Conservation (phyloP, 2,329 filamentous ascomycete genomes). For the Cercospora sesami region DNA sequence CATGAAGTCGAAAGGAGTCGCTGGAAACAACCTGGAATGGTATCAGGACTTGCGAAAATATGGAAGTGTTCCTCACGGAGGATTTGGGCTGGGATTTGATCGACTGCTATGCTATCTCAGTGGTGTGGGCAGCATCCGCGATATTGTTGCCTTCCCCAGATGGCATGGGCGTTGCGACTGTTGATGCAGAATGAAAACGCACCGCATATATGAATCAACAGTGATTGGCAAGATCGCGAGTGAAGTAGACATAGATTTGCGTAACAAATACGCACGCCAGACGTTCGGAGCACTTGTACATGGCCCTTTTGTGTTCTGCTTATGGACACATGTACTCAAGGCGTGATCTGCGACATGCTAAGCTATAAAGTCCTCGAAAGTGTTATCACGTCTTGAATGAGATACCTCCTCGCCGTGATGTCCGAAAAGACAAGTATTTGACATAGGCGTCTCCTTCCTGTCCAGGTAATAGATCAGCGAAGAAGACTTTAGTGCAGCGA, state of each 20-base stretch:
- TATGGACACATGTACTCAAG: background rate
- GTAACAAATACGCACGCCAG: background rate
- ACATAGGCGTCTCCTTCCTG: background rate
- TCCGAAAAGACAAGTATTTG: background rate
- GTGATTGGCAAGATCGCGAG: background rate
- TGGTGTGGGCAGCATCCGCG: slow-evolving; percentile 77
- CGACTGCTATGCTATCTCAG: slow-evolving; percentile 79
- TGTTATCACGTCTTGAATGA: background rate
- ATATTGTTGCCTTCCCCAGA: slow-evolving; percentile 82
- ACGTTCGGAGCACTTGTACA: background rate
- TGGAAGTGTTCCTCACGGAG: slow-evolving; percentile 88
- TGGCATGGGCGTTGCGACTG: slow-evolving; percentile 55
- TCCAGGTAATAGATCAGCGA: slow-evolving; percentile 12
- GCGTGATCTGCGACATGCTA: background rate
- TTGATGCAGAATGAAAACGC: slow-evolving; percentile 18
- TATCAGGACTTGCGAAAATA: slow-evolving; percentile 85
- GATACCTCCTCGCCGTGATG: background rate
- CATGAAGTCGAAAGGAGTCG: slow-evolving; percentile 69
- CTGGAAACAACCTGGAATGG: slow-evolving; percentile 63
- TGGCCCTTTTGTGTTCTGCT: background rate
- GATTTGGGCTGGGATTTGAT: slow-evolving; percentile 89
- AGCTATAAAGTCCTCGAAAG: background rate
- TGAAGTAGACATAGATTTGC: background rate
- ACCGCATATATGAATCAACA: background rate
- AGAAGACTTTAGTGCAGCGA: background rate